Evolutionary conservation across 192 early-diverging fungal species (phyloP).

Genomic region (Backusella mclennaniae): DNA sequence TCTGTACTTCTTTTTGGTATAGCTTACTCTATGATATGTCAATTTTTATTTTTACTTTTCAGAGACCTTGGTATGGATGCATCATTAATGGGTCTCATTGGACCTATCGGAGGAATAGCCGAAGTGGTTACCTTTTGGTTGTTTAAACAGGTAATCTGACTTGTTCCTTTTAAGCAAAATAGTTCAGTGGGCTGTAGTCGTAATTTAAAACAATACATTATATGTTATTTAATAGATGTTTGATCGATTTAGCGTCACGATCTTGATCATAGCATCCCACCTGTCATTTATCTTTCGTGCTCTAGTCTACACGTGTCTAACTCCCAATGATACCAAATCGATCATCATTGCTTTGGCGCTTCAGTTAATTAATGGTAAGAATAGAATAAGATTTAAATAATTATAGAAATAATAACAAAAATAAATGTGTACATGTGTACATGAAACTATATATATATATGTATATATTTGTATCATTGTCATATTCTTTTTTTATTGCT

Average conservation of each 20-base stretch:
- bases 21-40: constrained; percentile 31
- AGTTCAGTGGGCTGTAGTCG: neutral
- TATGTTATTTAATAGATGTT: constrained; percentile 23
- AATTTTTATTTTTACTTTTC: constrained; percentile 34
- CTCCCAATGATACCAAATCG: constrained; percentile 7
- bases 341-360: constrained; percentile 20
- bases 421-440: neutral
- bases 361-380: constrained; percentile 23
- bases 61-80: constrained; percentile 28
- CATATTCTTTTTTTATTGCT: neutral
- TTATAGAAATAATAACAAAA: neutral
- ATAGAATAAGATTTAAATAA: neutral
- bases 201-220: constrained; percentile 3
- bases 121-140: constrained; percentile 38
- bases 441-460: constrained; percentile 3
- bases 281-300: constrained; percentile 16
- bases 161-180: neutral
- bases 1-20: constrained; percentile 28
- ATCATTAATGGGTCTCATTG: constrained; percentile 33
- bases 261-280: constrained; percentile 27
- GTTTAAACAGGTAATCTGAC: constrained; percentile 36
- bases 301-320: constrained; percentile 19
- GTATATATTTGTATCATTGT: neutral
- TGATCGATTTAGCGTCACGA: constrained; percentile 25
- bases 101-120: constrained; percentile 31